Evolutionary conservation across 1,284 basidiomycete genomes (phyloP).

Genomic region (Wallemia mellicola): DNA sequence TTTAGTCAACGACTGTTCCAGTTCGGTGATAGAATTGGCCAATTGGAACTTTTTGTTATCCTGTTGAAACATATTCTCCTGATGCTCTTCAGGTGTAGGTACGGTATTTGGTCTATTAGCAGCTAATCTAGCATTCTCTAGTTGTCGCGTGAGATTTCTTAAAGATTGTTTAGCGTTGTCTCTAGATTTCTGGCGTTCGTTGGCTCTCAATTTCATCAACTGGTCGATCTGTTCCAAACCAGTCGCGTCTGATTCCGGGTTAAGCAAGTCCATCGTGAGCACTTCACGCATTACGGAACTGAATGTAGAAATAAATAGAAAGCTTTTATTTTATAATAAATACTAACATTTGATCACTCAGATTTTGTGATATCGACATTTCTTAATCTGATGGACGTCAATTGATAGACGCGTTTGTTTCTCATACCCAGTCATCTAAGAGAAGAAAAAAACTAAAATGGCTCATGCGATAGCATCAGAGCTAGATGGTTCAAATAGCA

Average conservation of each 20-base stretch:
- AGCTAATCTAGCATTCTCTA: slow-evolving; percentile 36
- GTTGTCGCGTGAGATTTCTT: slow-evolving; percentile 25
- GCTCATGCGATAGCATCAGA: neutral
- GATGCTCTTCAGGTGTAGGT: slow-evolving; percentile 32
- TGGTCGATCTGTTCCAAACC: neutral
- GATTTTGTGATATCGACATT: neutral
- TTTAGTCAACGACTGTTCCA: slow-evolving; percentile 29
- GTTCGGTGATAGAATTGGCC: slow-evolving; percentile 42
- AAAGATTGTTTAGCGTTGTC: neutral
- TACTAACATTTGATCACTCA: neutral
- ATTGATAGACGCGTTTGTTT: no score
- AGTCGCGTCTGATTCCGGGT: neutral
- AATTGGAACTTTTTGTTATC: slow-evolving; percentile 30
- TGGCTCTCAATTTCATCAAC: neutral
- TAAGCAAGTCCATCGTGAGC: neutral
- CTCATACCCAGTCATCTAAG: no score
- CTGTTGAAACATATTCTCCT: slow-evolving; percentile 28
- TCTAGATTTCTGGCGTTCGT: neutral
- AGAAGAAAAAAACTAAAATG: neutral
- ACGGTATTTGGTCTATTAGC: slow-evolving; percentile 34
- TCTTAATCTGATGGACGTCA: no score
- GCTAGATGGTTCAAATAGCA: neutral
- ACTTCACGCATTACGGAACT: neutral
- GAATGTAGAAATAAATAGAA: neutral
- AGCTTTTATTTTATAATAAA: neutral